Conservation (phyloP, 306 rosid genomes). For the cucumber (Cucumis sativus) region DNA sequence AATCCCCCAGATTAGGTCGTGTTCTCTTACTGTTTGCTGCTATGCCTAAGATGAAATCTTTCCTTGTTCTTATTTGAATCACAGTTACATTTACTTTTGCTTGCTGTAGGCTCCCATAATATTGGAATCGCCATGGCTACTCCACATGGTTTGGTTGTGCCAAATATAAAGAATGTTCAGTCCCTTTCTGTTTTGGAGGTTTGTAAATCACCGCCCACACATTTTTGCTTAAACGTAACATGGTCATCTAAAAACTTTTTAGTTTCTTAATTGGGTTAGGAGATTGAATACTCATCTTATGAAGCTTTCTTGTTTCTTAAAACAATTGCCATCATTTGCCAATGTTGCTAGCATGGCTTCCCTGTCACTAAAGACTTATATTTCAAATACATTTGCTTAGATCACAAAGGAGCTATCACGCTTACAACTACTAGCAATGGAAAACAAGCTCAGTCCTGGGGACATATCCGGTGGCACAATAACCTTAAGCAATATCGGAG, state of each 20-base stretch:
- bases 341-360: background rate
- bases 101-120: slow-evolving; percentile 67
- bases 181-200: slow-evolving; percentile 87
- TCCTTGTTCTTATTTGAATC: background rate
- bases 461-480: slow-evolving; percentile 75
- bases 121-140: slow-evolving; percentile 94
- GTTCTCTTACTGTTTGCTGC: background rate
- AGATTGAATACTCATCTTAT: background rate
- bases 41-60: background rate
- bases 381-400: slow-evolving; percentile 18
- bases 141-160: slow-evolving; percentile 75
- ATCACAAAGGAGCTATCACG: slow-evolving; percentile 84
- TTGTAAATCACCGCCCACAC: slow-evolving; percentile 11
- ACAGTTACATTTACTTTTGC: background rate
- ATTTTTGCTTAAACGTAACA: background rate
- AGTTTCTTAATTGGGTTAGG: background rate
- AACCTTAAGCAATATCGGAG: slow-evolving; percentile 83
- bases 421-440: slow-evolving; percentile 58
- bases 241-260: background rate
- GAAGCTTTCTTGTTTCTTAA: background rate
- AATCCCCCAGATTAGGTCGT: background rate
- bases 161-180: slow-evolving; percentile 82
- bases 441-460: slow-evolving; percentile 66
- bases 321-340: background rate
- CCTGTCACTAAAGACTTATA: background rate